phyloP scores from a whole-genome alignment of 768 basidiomycete species.

The Tricholoma terreum region DNA sequence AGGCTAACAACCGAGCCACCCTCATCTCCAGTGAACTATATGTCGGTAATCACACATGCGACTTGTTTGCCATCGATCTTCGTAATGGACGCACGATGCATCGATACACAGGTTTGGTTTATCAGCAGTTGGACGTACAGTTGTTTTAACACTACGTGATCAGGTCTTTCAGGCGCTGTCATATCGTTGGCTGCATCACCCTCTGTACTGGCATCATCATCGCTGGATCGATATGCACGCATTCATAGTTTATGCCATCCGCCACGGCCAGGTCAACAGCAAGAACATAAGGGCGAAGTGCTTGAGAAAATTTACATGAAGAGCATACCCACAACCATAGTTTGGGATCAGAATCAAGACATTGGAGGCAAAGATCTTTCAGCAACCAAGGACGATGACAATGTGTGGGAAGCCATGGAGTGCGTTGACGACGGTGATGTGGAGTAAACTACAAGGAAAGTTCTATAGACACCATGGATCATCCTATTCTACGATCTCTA shows the following conservation, averaged over 20 bases:
- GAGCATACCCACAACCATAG: constrained; percentile 55
- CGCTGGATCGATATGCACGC: constrained; percentile 68
- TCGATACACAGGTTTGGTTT: constrained; percentile 58
- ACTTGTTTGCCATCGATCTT: constrained; percentile 63
- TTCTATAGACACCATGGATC: too few relatives aligned
- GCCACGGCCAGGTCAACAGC: constrained; percentile 41
- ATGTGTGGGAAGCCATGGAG: constrained; percentile 69
- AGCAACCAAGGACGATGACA: constrained; percentile 37
- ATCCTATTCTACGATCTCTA: too few relatives aligned
- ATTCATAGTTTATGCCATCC: constrained; percentile 64
- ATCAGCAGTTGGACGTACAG: background rate
- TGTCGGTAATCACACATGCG: constrained; percentile 61
- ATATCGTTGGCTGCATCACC: constrained; percentile 59
- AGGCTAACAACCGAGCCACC: background rate
- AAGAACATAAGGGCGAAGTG: constrained; percentile 56
- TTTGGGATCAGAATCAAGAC: constrained; percentile 51
- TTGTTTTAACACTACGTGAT: background rate
- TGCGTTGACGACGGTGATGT: constrained; percentile 41
- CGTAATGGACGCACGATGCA: constrained; percentile 64
- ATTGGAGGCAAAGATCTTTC: constrained; percentile 6
- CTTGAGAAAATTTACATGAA: constrained; percentile 64
- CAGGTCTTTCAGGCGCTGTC: constrained; percentile 71
- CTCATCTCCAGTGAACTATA: constrained; percentile 57
- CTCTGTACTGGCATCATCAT: constrained; percentile 52
- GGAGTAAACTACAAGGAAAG: constrained; percentile 16